Conservation (phyloP, 768 basidiomycete genomes). For the Russula dissimulans region DNA sequence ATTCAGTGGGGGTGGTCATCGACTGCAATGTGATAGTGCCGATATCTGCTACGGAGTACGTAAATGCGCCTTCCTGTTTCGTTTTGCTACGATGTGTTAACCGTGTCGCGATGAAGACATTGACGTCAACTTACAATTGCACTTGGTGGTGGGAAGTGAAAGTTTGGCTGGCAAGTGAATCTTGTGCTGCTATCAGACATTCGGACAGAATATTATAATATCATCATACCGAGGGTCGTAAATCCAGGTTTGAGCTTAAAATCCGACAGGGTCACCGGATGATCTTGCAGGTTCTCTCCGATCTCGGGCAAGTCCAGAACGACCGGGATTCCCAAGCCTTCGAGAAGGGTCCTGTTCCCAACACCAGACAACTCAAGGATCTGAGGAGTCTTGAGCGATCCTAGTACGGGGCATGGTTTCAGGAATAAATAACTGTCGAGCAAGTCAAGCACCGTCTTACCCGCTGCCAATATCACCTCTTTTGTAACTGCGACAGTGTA, state of each 20-base stretch:
- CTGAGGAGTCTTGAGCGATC: slow-evolving; percentile 18
- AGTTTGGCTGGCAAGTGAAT: slow-evolving; percentile 12
- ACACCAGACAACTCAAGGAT: slow-evolving; percentile 18
- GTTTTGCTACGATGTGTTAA: slow-evolving; percentile 6
- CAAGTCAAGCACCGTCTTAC: not conserved
- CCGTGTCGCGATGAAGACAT: not conserved
- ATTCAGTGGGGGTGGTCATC: slow-evolving; percentile 11
- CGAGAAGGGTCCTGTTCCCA: slow-evolving; percentile 12
- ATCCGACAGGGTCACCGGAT: slow-evolving; percentile 17
- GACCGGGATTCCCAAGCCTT: slow-evolving; percentile 14
- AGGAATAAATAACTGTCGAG: not conserved
- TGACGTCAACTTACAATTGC: slow-evolving; percentile 5
- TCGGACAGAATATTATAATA: not conserved
- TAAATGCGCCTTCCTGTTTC: slow-evolving; percentile 8
- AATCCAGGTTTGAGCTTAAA: slow-evolving; percentile 10
- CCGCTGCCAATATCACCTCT: slow-evolving; percentile 13
- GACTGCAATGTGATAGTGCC: slow-evolving; percentile 12
- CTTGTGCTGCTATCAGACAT: not conserved
- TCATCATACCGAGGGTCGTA: slow-evolving; percentile 14
- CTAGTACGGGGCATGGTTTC: not conserved
- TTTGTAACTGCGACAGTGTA: slow-evolving; percentile 9
- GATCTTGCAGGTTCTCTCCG: slow-evolving; percentile 19
- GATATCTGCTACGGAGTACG: slow-evolving; percentile 13
- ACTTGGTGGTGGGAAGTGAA: slow-evolving; percentile 10
- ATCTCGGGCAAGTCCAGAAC: slow-evolving; percentile 18